Conservation (phyloP, 441 rosid genomes). For the Eutrema salsugineum region DNA sequence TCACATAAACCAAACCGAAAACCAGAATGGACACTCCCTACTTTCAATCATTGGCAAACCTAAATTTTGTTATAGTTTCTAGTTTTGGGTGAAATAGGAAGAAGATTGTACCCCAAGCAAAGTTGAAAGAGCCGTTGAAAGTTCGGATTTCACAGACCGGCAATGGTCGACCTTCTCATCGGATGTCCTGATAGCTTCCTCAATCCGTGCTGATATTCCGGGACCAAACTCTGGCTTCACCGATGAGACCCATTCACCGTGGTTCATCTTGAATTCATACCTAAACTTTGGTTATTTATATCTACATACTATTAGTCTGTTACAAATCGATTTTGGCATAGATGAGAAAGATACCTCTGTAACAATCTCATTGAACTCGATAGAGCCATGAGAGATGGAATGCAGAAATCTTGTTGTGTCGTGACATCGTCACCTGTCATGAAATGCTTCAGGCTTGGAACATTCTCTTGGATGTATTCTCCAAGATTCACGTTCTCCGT, state of each 20-base stretch:
- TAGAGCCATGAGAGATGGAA: slow-evolving; percentile 77
- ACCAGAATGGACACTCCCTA: no score
- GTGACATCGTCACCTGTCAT: slow-evolving; percentile 36
- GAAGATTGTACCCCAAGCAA: slow-evolving; percentile 65
- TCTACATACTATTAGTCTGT: not conserved
- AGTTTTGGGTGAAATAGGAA: not conserved
- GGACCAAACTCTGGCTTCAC: slow-evolving; percentile 82
- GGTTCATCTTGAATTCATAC: slow-evolving; percentile 81
- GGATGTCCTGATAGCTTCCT: slow-evolving; percentile 56
- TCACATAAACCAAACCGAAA: no score
- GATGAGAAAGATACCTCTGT: slow-evolving; percentile 44
- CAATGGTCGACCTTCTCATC: slow-evolving; percentile 48
- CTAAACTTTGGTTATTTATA: slow-evolving; percentile 35
- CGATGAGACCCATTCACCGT: slow-evolving; percentile 62
- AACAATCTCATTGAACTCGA: slow-evolving; percentile 68
- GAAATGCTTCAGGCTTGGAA: slow-evolving; percentile 70
- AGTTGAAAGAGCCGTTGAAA: slow-evolving; percentile 51
- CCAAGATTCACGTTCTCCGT: slow-evolving; percentile 56
- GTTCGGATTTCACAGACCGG: slow-evolving; percentile 49
- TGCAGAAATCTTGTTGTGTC: slow-evolving; percentile 33
- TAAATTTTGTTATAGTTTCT: not conserved
- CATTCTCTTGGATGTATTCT: slow-evolving; percentile 52
- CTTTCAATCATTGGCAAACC: no score
- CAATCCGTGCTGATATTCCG: slow-evolving; percentile 52
- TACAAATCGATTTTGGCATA: not conserved